These are phyloP conservation scores for Naganishia randhawae DNA, from an alignment of 768 basidiomycete species.

Conservation along the genomic window DNA sequence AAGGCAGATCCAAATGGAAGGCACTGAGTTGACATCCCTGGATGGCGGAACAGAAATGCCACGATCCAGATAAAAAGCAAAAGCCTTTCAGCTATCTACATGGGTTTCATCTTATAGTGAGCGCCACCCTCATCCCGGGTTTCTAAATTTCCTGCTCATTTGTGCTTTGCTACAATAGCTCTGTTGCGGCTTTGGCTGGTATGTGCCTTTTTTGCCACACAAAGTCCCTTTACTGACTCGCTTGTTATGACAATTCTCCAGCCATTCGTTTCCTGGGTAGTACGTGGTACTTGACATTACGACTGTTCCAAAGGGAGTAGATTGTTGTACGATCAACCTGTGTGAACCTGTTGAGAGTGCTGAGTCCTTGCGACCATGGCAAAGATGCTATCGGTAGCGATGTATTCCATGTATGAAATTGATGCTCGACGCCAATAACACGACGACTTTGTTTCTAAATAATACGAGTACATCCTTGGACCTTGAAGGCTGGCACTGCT, in stretches of 20 bases:
- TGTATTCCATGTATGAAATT: background rate
- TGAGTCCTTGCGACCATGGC: background rate
- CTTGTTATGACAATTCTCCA: conserved; percentile 43
- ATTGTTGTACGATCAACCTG: background rate
- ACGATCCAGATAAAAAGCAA: conserved; percentile 56
- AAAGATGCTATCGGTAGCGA: background rate
- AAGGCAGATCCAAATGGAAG: background rate
- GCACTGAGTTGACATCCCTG: conserved; percentile 5
- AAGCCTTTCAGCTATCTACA: conserved; percentile 69
- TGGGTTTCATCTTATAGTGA: conserved; percentile 75
- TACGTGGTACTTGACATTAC: conserved; percentile 73
- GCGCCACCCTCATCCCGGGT: conserved; percentile 15
- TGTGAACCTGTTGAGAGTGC: background rate
- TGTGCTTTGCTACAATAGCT: conserved; percentile 49
- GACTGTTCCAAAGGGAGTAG: conserved; percentile 85
- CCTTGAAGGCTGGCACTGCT: too few relatives aligned
- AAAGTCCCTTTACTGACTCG: conserved; percentile 19
- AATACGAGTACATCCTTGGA: too few relatives aligned
- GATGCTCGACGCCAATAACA: too few relatives aligned
- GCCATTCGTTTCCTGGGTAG: conserved; percentile 82
- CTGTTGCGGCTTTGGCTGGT: conserved; percentile 83
- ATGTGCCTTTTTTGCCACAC: conserved; percentile 45
- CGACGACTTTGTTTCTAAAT: background rate
- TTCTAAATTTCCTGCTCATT: background rate
- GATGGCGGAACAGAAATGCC: conserved; percentile 52